phyloP scores from a whole-genome alignment of 345 rosid species.

The Punica granatum region DNA sequence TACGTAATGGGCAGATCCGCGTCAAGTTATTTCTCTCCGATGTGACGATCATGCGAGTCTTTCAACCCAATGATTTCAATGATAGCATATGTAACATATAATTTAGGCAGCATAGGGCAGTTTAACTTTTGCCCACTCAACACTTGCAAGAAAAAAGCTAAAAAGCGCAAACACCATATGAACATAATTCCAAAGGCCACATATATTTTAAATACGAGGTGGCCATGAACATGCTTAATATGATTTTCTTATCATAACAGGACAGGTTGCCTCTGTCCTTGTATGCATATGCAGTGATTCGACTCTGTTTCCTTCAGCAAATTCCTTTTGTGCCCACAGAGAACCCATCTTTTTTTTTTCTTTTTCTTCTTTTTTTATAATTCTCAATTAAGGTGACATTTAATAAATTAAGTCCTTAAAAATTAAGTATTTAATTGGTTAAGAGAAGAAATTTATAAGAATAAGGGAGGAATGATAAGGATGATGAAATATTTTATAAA shows the following conservation, averaged over 20 bases:
- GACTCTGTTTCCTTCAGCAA: background rate
- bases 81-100: no score
- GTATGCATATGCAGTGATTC: conserved; percentile 11
- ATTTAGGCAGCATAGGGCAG: no score
- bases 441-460: no score
- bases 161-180: background rate
- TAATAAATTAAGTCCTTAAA: no score
- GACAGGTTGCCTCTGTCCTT: background rate
- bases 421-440: no score
- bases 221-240: background rate
- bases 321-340: background rate
- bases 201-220: background rate
- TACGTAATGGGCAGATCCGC: no score
- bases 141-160: background rate
- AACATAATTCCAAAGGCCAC: background rate
- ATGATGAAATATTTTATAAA: no score
- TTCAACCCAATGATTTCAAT: no score
- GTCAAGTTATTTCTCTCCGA: no score
- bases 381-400: background rate
- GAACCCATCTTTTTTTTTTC: background rate
- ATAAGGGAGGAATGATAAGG: no score
- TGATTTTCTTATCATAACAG: no score
- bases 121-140: background rate
- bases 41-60: no score
- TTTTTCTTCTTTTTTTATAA: background rate